These are phyloP conservation scores for Naganishia randhawae DNA, from an alignment of 768 basidiomycete species.

Conservation along the genomic window DNA sequence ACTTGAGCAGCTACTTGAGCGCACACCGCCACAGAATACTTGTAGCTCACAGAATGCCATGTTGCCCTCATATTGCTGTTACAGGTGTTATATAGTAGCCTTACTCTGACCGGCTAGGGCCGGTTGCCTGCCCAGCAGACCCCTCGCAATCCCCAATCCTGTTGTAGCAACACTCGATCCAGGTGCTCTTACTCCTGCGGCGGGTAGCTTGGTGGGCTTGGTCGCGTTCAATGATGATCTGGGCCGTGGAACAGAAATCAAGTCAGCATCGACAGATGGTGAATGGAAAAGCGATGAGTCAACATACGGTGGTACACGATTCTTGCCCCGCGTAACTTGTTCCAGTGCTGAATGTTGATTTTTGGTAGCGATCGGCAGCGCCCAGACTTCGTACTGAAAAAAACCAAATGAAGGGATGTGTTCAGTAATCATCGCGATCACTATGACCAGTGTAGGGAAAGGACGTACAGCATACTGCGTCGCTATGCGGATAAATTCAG, in stretches of 20 bases:
- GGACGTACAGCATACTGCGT: conserved; percentile 43
- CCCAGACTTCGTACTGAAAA: conserved; percentile 6
- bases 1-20: background rate
- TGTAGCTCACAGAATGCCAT: too few species aligned
- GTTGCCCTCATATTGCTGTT: too few species aligned
- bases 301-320: background rate
- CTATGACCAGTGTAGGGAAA: background rate
- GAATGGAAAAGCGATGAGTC: background rate
- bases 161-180: conserved; percentile 8
- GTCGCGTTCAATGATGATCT: conserved; percentile 12
- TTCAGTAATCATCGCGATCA: background rate
- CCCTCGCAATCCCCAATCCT: conserved; percentile 19
- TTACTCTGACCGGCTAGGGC: background rate
- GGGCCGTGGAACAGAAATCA: background rate
- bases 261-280: background rate
- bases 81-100: background rate
- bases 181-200: conserved; percentile 22
- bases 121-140: conserved; percentile 17
- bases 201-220: conserved; percentile 6
- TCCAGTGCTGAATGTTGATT: background rate
- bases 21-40: too few species aligned
- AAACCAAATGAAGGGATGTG: background rate
- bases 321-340: background rate
- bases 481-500: conserved; percentile 40
- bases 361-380: conserved; percentile 7